phyloP scores from a whole-genome alignment of 768 basidiomycete genomes.

The Hemileccinum rubropunctum region DNA sequence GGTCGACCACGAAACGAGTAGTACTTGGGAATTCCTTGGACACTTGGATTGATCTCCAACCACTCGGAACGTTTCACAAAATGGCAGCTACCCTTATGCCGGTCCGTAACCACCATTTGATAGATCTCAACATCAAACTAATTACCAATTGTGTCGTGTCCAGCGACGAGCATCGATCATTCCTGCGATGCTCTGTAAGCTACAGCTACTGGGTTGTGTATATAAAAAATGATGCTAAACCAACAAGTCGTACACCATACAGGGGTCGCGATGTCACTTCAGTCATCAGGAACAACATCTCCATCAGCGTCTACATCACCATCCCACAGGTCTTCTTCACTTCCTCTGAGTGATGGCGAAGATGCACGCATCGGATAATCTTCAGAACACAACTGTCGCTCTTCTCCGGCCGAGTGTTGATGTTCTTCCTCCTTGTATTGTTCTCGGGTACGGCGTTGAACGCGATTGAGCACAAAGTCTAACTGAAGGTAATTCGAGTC shows the following conservation, averaged over 20 bases:
- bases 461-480: conserved; percentile 68
- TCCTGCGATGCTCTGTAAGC: conserved; percentile 10
- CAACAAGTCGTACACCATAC: conserved; percentile 19
- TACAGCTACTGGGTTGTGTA: conserved; percentile 18
- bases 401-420: conserved; percentile 5
- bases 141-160: too few relatives aligned
- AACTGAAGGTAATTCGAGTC: conserved; percentile 75
- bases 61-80: too few relatives aligned
- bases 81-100: too few relatives aligned
- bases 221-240: conserved; percentile 18
- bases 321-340: conserved; percentile 22
- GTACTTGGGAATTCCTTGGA: too few relatives aligned
- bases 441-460: conserved; percentile 44
- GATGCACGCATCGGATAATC: conserved; percentile 24
- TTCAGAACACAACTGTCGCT: conserved; percentile 14
- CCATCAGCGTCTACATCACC: conserved; percentile 16
- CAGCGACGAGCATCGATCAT: background rate
- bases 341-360: conserved; percentile 11
- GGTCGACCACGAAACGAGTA: too few relatives aligned
- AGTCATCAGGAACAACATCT: conserved; percentile 20
- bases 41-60: too few relatives aligned
- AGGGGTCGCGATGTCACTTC: conserved; percentile 7
- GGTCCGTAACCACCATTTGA: too few relatives aligned
- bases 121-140: too few relatives aligned
- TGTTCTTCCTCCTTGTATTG: conserved; percentile 28